A percentile compares a stretch with the other conserved stretches of the same genome.
phyloP scores from a whole-genome alignment of 352 stramenopile species.

The Pythium volutum region DNA sequence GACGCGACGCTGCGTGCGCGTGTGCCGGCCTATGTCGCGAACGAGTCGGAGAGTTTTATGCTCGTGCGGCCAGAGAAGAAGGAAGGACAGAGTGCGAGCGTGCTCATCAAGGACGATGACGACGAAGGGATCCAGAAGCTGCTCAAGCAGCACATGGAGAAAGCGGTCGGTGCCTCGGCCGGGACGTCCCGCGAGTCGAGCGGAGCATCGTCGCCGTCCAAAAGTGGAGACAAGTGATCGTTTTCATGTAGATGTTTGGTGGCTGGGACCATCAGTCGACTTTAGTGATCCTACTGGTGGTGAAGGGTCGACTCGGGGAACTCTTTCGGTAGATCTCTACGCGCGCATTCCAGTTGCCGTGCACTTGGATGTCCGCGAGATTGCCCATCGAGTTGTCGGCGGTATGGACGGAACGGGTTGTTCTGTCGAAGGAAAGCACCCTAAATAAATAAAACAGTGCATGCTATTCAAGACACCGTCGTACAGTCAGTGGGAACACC shows the following conservation, averaged over 20 bases:
- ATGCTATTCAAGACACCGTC: too few relatives aligned
- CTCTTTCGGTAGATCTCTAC: slow-evolving; percentile 10
- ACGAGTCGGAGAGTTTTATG: slow-evolving; percentile 66
- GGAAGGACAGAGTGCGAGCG: slow-evolving; percentile 13
- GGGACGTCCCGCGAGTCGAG: slow-evolving; percentile 11
- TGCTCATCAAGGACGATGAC: slow-evolving; percentile 20
- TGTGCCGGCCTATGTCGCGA: slow-evolving; percentile 61
- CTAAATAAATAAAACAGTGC: too few relatives aligned
- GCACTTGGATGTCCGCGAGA: slow-evolving; percentile 3
- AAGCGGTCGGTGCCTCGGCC: not conserved
- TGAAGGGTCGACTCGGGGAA: not conserved
- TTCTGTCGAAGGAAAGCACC: too few relatives aligned
- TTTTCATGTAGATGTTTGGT: too few relatives aligned
- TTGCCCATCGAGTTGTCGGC: slow-evolving; percentile 7
- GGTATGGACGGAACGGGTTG: not conserved
- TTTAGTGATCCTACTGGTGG: not conserved
- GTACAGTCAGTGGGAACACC: too few relatives aligned
- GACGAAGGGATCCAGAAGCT: slow-evolving; percentile 18
- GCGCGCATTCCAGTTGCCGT: not conserved
- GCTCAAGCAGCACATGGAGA: slow-evolving; percentile 8
- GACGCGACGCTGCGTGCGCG: slow-evolving; percentile 70
- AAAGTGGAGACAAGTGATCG: slow-evolving; percentile 1
- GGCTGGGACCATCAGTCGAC: not conserved
- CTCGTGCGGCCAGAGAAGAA: slow-evolving; percentile 58
- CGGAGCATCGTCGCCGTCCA: slow-evolving; percentile 8